A percentile compares a stretch with the other conserved stretches of the same genome.
These are phyloP conservation scores for Lathyrus tuberosus DNA, from an alignment of 306 rosid species.

Conservation along the genomic window DNA sequence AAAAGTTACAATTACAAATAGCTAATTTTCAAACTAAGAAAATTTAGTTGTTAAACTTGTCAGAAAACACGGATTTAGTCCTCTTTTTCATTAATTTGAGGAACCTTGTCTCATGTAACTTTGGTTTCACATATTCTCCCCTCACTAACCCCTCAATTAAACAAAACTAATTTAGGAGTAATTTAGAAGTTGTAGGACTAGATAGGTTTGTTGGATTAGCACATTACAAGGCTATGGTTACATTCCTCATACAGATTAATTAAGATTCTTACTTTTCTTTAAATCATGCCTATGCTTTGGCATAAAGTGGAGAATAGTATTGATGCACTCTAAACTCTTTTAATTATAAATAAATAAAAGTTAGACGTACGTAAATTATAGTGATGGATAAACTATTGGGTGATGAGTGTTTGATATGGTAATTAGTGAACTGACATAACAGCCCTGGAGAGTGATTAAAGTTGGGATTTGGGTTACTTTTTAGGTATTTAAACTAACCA, in stretches of 20 bases:
- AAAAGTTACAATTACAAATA: too few species aligned
- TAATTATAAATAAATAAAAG: too few species aligned
- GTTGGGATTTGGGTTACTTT: constrained; percentile 37
- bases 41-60: constrained; percentile 32
- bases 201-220: constrained; percentile 44
- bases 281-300: constrained; percentile 31
- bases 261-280: constrained; percentile 32
- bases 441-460: constrained; percentile 30
- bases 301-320: constrained; percentile 14
- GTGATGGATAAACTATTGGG: background rate
- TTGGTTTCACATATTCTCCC: background rate
- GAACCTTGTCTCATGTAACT: constrained; percentile 23
- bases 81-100: constrained; percentile 31
- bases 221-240: constrained; percentile 44
- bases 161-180: background rate
- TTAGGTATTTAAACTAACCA: background rate
- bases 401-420: background rate
- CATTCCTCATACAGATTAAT: constrained; percentile 22
- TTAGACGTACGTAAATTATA: too few species aligned
- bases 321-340: background rate
- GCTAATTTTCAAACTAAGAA: background rate
- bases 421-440: constrained; percentile 39
- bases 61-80: constrained; percentile 52
- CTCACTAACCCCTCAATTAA: background rate
- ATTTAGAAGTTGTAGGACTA: constrained; percentile 23